These are phyloP conservation scores for Pichia sp. DNA, from an alignment of 1,139 yeast genomes.

Conservation along the genomic window DNA sequence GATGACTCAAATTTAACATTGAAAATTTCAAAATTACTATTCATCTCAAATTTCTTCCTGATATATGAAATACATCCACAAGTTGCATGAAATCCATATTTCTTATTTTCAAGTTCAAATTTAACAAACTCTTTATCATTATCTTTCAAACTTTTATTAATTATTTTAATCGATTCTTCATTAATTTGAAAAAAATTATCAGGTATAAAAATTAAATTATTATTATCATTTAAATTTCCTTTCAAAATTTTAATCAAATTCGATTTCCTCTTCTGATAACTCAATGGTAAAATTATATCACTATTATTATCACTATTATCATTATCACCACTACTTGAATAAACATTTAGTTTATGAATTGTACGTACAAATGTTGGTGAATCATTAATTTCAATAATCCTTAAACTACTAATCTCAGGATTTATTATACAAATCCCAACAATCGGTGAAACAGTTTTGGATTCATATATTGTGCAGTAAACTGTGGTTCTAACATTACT, in stretches of 20 bases:
- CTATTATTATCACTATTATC: constrained; percentile 26
- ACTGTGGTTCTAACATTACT: constrained; percentile 6
- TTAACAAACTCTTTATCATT: constrained; percentile 2
- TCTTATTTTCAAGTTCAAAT: constrained; percentile 17
- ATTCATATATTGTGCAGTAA: constrained; percentile 27
- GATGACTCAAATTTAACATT: constrained; percentile 34
- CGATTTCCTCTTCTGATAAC: constrained; percentile 15
- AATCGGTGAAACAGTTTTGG: constrained; percentile 27
- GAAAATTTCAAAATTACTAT: constrained; percentile 22
- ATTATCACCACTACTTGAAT: constrained; percentile 12
- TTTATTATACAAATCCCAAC: constrained; percentile 33
- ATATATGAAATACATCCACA: constrained; percentile 30
- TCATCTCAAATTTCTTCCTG: constrained; percentile 7
- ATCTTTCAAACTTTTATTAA: constrained; percentile 6
- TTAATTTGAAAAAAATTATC: constrained; percentile 5
- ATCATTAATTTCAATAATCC: constrained; percentile 32
- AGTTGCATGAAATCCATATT: constrained; percentile 31
- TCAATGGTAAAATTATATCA: constrained; percentile 31
- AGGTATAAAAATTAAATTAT: background rate
- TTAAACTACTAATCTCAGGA: constrained; percentile 32
- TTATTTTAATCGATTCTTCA: background rate
- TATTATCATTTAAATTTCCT: constrained; percentile 23
- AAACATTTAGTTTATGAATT: constrained; percentile 34
- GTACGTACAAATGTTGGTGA: constrained; percentile 41
- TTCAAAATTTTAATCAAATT: constrained; percentile 33